Base-by-base conservation (phyloP, 2,329 filamentous ascomycete species). In the Pseudogymnoascus sp. region DNA sequence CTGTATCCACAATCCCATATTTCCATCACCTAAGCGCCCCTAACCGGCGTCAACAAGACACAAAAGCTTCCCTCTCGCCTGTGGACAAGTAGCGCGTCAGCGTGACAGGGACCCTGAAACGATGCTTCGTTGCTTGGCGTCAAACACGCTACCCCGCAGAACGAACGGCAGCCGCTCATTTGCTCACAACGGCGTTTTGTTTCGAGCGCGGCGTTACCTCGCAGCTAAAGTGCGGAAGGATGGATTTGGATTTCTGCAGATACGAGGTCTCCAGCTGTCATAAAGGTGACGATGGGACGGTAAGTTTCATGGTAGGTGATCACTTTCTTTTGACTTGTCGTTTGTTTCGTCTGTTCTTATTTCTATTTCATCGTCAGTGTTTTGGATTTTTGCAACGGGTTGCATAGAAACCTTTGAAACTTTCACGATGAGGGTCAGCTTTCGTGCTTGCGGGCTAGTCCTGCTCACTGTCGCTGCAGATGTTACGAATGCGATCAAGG, bases 381-480 rank as follows among this genome's bases (percentile, higher is more conserved):
- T 56, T 56, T 56, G 50, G 16, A 33, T 56, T 14, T 10, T 14
- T 35, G 29, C 29, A n/a, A 16, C 50, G n/a, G 50, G 16, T 56
- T 21, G n/a, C 16, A 21, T 35, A 56, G 29, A 56, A 10, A 21
- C 16, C 13, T 56, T 56, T 35, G 10, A 56, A 56, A 21, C 29
- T 56, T 56, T 33, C 50, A 56, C 50, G 50, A 56, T 56, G 50
- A 56, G 10, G 29, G 11, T 56, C 50, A 56, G 11, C 29, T 33
- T 56, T 33, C n/a, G 50, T 56, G 29, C 50, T 56, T 56, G 50
- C 50, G 50, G 50, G 50, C 29, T 56, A 56, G 50, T 56, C 50
- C 50, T 56, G 50, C 50, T 56, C 16, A 33, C 50, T 7, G 29
- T 56, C 50, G 50, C 50, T 33, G 29, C 50, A 10, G 29, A 56